Base-by-base conservation (phyloP, 2,329 filamentous ascomycete genomes). In the Rutstroemia sydowiana region DNA sequence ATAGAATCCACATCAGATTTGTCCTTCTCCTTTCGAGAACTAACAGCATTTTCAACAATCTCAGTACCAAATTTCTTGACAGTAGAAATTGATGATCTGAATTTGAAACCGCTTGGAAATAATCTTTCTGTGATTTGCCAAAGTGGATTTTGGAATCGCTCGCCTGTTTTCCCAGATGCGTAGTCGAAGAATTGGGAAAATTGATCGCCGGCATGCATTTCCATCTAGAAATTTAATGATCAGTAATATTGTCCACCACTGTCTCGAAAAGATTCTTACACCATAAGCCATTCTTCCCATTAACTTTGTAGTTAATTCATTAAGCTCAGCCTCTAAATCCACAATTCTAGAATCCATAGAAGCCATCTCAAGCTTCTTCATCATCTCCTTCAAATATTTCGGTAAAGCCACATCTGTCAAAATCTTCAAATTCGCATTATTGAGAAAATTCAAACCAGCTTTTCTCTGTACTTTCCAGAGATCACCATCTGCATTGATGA, bases 241-340 rank as follows among this genome's bases (percentile, higher is more conserved):
- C 4, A 14, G 7, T 32, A 6, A n/a, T n/a, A n/a, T n/a, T n/a
- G n/a, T n/a, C n/a, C 5, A 3, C 4, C 20, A 30, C 28, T 5
- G 3, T 28, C 34, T 31, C 14, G 14, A 44, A 16, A 11, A 23
- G 2, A 32, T 28, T 37, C 53, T 58, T 64, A 72, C 74, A 61
- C 81, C 77, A 59, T 85, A 85, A 13, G 82, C 82, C 77, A 84
- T 82, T 55, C 75, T 74, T n/a, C 81, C 82, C 77, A 85, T 84
- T 21, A 85, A 62, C 53, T 79, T 73, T 20, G 81, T 84, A 1
- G 81, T 85, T 42, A 85, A 74, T 61, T 84, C 80, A 48, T 82
- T 78, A 42, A 84, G 76, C 2, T 81, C 68, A n/a, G 68, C 69
- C 59, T 84, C 79, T 44, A 85, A 64, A 61, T 85, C 78, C 1